Conservation (phyloP, 495 filamentous ascomycete genomes). For the Penicillium manginii region DNA sequence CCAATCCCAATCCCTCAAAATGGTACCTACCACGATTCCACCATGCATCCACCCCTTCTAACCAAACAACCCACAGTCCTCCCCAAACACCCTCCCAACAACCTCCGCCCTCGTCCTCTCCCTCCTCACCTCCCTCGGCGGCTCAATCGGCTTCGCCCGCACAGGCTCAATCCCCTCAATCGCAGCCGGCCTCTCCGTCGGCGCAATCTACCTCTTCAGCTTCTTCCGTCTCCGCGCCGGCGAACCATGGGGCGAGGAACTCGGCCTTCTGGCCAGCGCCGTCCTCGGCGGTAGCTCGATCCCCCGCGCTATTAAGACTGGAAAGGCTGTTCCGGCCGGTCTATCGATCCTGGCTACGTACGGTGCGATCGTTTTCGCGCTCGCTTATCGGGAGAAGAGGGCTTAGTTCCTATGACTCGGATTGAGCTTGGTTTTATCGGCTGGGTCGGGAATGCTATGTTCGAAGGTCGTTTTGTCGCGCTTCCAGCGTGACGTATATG, state of each 20-base stretch:
- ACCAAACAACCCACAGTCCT: conserved; percentile 6
- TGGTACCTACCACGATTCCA: conserved; percentile 12
- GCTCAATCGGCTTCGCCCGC: conserved; percentile 79
- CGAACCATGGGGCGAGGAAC: conserved; percentile 73
- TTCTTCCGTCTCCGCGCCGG: conserved; percentile 42
- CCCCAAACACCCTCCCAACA: conserved; percentile 21
- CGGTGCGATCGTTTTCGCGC: conserved; percentile 71
- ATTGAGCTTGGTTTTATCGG: conserved; percentile 1
- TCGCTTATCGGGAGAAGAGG: conserved; percentile 42
- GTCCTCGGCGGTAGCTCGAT: conserved; percentile 81
- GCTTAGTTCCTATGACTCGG: conserved; percentile 12
- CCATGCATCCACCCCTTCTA: conserved; percentile 1
- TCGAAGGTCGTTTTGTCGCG: not conserved
- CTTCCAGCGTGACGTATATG: no score
- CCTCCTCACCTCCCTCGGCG: conserved; percentile 81
- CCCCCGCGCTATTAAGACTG: conserved; percentile 77
- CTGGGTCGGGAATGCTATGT: not conserved
- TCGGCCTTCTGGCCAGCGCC: conserved; percentile 76
- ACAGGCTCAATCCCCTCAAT: conserved; percentile 87
- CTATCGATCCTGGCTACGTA: conserved; percentile 68
- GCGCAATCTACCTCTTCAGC: conserved; percentile 59
- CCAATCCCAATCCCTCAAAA: conserved; percentile 7
- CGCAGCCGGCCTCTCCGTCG: conserved; percentile 79
- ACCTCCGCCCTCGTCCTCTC: conserved; percentile 73
- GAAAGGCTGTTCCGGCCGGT: conserved; percentile 76